Conservation (phyloP, 23 red algal species). For the Gracilaria domingensis region DNA sequence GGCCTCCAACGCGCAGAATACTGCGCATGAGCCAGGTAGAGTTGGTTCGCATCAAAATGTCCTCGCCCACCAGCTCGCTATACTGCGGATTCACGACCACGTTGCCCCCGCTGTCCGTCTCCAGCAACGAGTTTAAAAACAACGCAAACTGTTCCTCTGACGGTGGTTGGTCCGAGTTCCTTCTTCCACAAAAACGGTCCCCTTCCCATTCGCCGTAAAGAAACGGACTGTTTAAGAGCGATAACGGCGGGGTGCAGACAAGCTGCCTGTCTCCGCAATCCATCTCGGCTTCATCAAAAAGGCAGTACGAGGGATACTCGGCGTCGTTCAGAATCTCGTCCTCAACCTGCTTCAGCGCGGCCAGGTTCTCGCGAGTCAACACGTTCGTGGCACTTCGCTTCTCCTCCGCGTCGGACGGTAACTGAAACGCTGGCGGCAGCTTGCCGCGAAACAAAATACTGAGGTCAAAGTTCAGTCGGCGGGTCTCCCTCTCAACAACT, state of each 20-base stretch:
- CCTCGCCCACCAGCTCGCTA: slow-evolving; percentile 20
- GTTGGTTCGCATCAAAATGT: slow-evolving; percentile 12
- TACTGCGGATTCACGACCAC: slow-evolving; percentile 3
- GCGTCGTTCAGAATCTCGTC: slow-evolving; percentile 18
- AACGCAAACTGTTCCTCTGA: slow-evolving; percentile 14
- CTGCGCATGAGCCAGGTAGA: slow-evolving; percentile 34
- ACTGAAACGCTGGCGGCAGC: neutral
- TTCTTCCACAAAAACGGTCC: slow-evolving; percentile 42
- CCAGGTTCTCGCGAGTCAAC: slow-evolving; percentile 36
- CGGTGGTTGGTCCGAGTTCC: neutral
- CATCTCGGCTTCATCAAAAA: neutral
- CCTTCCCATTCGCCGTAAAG: slow-evolving; percentile 39
- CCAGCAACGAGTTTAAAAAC: slow-evolving; percentile 4
- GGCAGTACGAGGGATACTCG: slow-evolving; percentile 30
- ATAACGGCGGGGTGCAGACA: slow-evolving; percentile 21
- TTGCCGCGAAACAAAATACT: slow-evolving; percentile 50
- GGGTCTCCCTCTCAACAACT: neutral
- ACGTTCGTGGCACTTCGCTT: slow-evolving; percentile 32
- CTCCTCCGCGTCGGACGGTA: slow-evolving; percentile 2
- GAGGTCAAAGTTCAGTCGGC: neutral
- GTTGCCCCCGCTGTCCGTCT: neutral
- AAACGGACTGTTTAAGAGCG: slow-evolving; percentile 5
- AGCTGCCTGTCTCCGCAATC: slow-evolving; percentile 15
- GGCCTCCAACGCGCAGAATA: slow-evolving; percentile 30
- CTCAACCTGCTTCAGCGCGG: slow-evolving; percentile 23